Evolutionary conservation across 805 yeast species (phyloP).

Genomic region (Nakazawaea populi): DNA sequence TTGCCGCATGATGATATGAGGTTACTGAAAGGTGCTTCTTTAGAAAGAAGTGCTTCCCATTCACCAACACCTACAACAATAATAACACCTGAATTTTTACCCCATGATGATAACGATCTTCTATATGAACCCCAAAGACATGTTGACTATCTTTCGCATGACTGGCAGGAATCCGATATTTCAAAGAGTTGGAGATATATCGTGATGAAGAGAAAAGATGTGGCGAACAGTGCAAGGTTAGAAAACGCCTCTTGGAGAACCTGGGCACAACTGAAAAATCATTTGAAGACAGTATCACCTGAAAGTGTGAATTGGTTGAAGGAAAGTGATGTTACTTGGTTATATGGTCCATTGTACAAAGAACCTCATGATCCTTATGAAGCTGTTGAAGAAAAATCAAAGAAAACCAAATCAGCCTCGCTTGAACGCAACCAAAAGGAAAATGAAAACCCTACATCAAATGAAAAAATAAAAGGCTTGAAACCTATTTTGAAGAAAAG

Average conservation of each 20-base stretch:
- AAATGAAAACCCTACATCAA: conserved; percentile 9
- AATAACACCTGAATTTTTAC: conserved; percentile 23
- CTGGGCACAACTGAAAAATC: conserved; percentile 85
- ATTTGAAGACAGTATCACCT: conserved; percentile 77
- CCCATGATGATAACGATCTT: conserved; percentile 84
- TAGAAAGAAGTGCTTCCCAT: neutral
- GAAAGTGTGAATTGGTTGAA: conserved; percentile 93
- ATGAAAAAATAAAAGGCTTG: conserved; percentile 27
- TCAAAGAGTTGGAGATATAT: conserved; percentile 95
- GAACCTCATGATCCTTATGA: conserved; percentile 24
- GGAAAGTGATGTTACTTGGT: conserved; percentile 96
- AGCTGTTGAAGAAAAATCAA: neutral
- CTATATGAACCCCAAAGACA: conserved; percentile 79
- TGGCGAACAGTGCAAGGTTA: conserved; percentile 73
- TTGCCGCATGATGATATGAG: neutral
- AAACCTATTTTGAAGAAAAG: conserved; percentile 89
- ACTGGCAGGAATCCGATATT: conserved; percentile 93
- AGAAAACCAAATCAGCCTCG: neutral
- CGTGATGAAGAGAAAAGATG: conserved; percentile 73
- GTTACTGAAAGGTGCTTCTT: neutral
- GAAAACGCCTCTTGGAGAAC: conserved; percentile 94
- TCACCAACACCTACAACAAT: conserved; percentile 2
- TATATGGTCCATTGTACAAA: conserved; percentile 81
- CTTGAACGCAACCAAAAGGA: neutral
- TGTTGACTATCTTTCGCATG: conserved; percentile 91